Evolutionary conservation across 371 early-diverging fungal species (phyloP).

Genomic region (Phascolomyces articulosus): DNA sequence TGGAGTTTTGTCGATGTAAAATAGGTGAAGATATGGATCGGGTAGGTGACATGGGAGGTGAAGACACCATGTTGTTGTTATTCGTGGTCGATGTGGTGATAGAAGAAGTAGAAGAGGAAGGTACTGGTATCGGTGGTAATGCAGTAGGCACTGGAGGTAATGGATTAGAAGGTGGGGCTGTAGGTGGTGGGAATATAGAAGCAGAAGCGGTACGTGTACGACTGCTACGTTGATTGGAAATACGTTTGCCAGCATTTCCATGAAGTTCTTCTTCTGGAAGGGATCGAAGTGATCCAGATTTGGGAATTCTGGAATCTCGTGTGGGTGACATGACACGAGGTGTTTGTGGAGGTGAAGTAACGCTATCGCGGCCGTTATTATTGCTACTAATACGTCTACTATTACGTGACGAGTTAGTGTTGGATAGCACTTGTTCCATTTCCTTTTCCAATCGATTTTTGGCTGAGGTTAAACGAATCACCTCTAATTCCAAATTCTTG

Average conservation of each 20-base stretch:
- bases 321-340: slow-evolving; percentile 35
- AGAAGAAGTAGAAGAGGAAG: no score
- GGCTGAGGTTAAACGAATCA: slow-evolving; percentile 41
- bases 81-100: no score
- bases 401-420: slow-evolving; percentile 34
- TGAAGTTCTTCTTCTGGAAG: not conserved
- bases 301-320: slow-evolving; percentile 12
- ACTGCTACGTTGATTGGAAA: slow-evolving; percentile 11
- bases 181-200: slow-evolving; percentile 35
- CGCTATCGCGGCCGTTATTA: not conserved
- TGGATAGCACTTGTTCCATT: slow-evolving; percentile 47
- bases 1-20: slow-evolving; percentile 24
- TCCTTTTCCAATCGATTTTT: slow-evolving; percentile 52
- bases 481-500: slow-evolving; percentile 43
- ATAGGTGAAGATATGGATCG: slow-evolving; percentile 3
- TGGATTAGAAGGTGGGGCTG: slow-evolving; percentile 53
- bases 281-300: slow-evolving; percentile 2
- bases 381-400: slow-evolving; percentile 24
- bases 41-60: slow-evolving; percentile 10
- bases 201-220: slow-evolving; percentile 3
- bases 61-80: not conserved
- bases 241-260: slow-evolving; percentile 12
- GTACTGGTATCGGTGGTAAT: not conserved
- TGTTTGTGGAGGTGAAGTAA: slow-evolving; percentile 24
- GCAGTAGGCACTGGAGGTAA: slow-evolving; percentile 51